Base-by-base conservation (phyloP, 495 filamentous ascomycete species). In the Aspergillus taichungensis region DNA sequence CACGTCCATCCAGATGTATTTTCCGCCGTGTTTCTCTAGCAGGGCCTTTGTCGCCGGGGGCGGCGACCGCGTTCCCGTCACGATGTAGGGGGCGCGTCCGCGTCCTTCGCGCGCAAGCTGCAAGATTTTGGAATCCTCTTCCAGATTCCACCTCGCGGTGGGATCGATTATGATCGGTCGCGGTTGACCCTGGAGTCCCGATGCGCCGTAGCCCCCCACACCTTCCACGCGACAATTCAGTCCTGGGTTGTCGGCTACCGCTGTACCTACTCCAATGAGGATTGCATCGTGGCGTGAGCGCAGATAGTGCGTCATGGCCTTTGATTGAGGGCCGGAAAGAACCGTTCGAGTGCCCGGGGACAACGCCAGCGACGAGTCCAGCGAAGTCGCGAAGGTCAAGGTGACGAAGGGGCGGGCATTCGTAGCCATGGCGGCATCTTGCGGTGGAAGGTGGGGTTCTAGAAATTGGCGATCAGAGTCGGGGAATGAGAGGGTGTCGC, bases 241-340 rank as follows among this genome's bases (percentile, higher is more conserved):
- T 8, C 77, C 79, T 2, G 91, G 91, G 59, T 97, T 78, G 52
- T 97, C 91, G 6, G 84, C 81, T 8, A 84, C 60, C 18, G 87
- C 88, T 6, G 91, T 97, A 3, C 84, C 83, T 7, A 84, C 83
- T 7, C 91, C 91, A n/a, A 97, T 71, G 12, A 92, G 70, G 49
- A 97, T 94, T 6, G 85, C 88, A 44, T 85, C 79, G 61, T 97
- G 90, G 6, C 73, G 75, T 6, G 79, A 79, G 44, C 91, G 87
- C 6, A 97, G 78, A 57, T 84, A 88, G 59, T 97, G 91, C 8
- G 91, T 96, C 84, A 97, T 88, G 34, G 83, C 81, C 60, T 95
- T 95, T 13, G 87, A 84, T 37, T 80, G 70, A 0, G 82, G 78
- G 5, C 89, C 88, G 1, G 90, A 95, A 3, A 96, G 79, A 0